Percentiles rank a stretch among this genome's conserved stretches.
These are phyloP conservation scores for Aspergillus novoparasiticus DNA, from an alignment of 2,329 filamentous ascomycete species.

Conservation along the genomic window DNA sequence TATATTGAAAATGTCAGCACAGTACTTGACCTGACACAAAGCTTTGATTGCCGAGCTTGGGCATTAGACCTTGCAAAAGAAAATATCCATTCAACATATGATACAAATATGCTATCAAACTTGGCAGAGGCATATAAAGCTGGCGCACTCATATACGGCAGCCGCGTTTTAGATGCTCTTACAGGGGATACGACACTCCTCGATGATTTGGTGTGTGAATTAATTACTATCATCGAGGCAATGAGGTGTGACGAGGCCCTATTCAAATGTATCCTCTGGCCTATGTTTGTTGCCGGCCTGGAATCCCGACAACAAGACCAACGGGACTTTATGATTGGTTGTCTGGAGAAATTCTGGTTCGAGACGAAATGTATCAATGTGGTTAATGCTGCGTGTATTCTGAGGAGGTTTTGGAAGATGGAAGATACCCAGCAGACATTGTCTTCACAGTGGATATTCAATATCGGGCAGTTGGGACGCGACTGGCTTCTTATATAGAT, in stretches of 20 bases:
- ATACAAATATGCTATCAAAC: background rate
- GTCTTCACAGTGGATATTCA: background rate
- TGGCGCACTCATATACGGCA: conserved; percentile 19
- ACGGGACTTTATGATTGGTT: conserved; percentile 3
- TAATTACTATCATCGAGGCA: conserved; percentile 10
- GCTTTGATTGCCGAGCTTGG: conserved; percentile 8
- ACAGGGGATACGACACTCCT: background rate
- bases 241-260: conserved; percentile 11
- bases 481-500: background rate
- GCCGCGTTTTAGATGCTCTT: conserved; percentile 10
- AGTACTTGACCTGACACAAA: conserved; percentile 4
- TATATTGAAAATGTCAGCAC: background rate
- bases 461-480: background rate
- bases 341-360: conserved; percentile 21
- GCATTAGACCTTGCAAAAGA: background rate
- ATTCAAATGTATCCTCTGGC: conserved; percentile 29
- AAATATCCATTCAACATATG: background rate
- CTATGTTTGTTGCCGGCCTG: conserved; percentile 21
- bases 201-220: background rate
- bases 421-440: background rate
- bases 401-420: background rate
- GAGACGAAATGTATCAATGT: conserved; percentile 25
- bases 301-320: conserved; percentile 15
- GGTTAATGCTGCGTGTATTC: conserved; percentile 17
- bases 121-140: conserved; percentile 17